phyloP scores from a whole-genome alignment of 495 filamentous ascomycete genomes.

The Poronia punctata region DNA sequence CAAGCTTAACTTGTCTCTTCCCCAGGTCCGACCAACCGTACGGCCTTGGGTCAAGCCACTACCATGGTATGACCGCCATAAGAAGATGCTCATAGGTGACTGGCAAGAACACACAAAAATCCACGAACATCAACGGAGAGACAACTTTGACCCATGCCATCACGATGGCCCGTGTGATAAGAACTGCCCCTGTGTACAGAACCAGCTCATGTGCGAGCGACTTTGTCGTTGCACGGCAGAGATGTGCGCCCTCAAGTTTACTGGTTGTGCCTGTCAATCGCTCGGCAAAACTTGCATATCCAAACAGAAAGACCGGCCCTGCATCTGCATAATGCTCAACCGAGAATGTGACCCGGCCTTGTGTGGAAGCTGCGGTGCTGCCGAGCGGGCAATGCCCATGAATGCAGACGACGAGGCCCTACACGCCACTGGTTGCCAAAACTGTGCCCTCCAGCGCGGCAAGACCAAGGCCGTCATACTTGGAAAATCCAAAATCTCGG shows the following conservation, averaged over 20 bases:
- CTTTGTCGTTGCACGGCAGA: conserved; percentile 54
- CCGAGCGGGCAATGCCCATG: conserved; percentile 53
- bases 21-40: conserved; percentile 13
- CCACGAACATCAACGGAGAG: conserved; percentile 36
- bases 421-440: conserved; percentile 48
- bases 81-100: conserved; percentile 39
- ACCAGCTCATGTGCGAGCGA: conserved; percentile 57
- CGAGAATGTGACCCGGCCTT: conserved; percentile 68
- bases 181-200: conserved; percentile 47
- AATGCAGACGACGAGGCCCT: conserved; percentile 49
- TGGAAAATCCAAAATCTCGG: conserved; percentile 55
- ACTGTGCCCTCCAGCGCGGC: conserved; percentile 55
- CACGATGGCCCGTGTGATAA: conserved; percentile 44
- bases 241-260: conserved; percentile 55
- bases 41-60: conserved; percentile 28
- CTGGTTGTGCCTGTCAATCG: conserved; percentile 56
- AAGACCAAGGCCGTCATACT: conserved; percentile 52
- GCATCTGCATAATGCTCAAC: conserved; percentile 52
- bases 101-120: conserved; percentile 41
- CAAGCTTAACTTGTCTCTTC: conserved; percentile 28
- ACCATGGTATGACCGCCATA: conserved; percentile 41
- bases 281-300: conserved; percentile 43
- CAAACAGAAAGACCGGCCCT: conserved; percentile 43
- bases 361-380: conserved; percentile 58
- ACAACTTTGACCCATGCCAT: conserved; percentile 35